Evolutionary conservation across 2,329 filamentous ascomycete species (phyloP).

Genomic region (Diaporthe capsici): DNA sequence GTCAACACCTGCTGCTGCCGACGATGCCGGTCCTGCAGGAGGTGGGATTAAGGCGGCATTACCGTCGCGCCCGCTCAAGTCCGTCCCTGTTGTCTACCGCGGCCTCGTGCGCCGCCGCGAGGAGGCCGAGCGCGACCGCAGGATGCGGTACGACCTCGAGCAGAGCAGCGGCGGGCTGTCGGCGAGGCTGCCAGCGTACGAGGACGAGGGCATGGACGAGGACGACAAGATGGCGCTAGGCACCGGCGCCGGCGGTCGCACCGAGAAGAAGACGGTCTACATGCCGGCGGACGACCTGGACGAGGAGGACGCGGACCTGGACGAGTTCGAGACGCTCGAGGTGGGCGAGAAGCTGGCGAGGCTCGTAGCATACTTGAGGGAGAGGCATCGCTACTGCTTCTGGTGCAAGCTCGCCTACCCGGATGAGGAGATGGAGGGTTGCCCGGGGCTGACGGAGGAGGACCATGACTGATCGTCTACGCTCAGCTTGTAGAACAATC

Average conservation of each 20-base stretch:
- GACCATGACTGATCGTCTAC: conserved; percentile 70
- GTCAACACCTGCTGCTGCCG: conserved; percentile 45
- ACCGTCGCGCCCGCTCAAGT: conserved; percentile 68
- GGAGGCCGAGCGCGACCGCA: conserved; percentile 76
- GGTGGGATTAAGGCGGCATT: conserved; percentile 48
- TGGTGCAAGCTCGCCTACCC: conserved; percentile 93
- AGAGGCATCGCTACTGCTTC: conserved; percentile 87
- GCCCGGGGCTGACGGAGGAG: conserved; percentile 89
- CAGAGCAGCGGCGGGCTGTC: conserved; percentile 66
- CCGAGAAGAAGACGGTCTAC: conserved; percentile 63
- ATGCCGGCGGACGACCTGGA: conserved; percentile 78
- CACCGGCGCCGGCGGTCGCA: conserved; percentile 53
- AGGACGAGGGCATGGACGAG: conserved; percentile 74
- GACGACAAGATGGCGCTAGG: conserved; percentile 81
- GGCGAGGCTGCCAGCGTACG: conserved; percentile 72
- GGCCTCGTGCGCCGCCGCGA: conserved; percentile 79
- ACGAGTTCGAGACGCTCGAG: conserved; percentile 81
- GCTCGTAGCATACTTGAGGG: conserved; percentile 78
- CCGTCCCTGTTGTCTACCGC: conserved; percentile 85
- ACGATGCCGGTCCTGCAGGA: background rate
- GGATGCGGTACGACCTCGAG: conserved; percentile 76
- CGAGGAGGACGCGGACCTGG: conserved; percentile 84
- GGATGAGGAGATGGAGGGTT: conserved; percentile 83
- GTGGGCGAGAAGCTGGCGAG: conserved; percentile 75
- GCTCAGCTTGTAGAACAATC: background rate